Conservation (phyloP, 2,329 filamentous ascomycete genomes). For the Ascochyta clinopodiicola region DNA sequence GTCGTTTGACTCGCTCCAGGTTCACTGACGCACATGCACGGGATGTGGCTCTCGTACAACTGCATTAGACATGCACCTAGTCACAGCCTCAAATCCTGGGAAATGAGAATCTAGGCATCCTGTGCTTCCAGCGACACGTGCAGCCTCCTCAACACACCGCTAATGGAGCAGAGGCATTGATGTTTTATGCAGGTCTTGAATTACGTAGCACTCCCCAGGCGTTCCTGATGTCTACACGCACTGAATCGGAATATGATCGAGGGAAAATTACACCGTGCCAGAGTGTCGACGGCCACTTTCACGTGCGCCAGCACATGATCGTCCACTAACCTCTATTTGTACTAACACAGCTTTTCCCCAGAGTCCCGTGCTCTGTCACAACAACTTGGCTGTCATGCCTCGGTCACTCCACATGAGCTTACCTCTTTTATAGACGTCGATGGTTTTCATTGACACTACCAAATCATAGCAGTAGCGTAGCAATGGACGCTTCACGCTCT, state of each 20-base stretch:
- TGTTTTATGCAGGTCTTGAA: neutral
- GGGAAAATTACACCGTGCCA: neutral
- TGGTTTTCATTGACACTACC: neutral
- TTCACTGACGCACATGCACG: conserved; percentile 9
- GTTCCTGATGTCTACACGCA: neutral
- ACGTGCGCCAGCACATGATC: conserved; percentile 29
- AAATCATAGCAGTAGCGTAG: neutral
- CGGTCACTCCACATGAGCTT: conserved; percentile 30
- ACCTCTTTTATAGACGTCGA: conserved; percentile 10
- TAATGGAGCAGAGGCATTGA: neutral
- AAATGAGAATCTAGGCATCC: neutral
- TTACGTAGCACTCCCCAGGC: neutral
- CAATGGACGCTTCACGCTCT: conserved; percentile 33
- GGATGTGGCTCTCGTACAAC: conserved; percentile 1
- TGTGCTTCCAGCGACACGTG: neutral
- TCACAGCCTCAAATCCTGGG: conserved; percentile 4
- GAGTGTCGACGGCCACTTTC: conserved; percentile 17
- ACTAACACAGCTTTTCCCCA: conserved; percentile 22
- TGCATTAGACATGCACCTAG: conserved; percentile 1
- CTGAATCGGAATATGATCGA: neutral
- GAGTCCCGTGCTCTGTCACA: conserved; percentile 27
- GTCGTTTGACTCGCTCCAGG: conserved; percentile 14
- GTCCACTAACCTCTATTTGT: conserved; percentile 21
- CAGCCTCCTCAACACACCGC: neutral
- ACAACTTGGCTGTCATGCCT: conserved; percentile 28